Evolutionary conservation across 129 eudicot genomes (phyloP).

Genomic region (Dittrichia graveolens): DNA sequence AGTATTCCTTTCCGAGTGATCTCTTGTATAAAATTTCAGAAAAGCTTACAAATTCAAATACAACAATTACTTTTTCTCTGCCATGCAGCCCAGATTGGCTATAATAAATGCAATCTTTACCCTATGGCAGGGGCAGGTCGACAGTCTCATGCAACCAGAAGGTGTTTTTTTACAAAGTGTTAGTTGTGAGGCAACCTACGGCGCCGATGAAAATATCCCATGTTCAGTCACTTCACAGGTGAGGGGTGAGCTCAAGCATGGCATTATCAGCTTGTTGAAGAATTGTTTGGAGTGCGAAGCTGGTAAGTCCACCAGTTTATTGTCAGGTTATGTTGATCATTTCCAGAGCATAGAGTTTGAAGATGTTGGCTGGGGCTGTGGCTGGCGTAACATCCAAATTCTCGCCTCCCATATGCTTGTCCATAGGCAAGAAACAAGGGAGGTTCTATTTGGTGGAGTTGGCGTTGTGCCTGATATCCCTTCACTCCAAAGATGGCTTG

Average conservation of each 20-base stretch:
- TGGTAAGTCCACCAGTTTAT: slow-evolving; percentile 43
- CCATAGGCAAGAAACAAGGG: slow-evolving; percentile 55
- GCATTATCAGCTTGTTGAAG: slow-evolving; percentile 51
- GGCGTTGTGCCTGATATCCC: slow-evolving; percentile 79
- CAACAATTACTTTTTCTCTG: not conserved
- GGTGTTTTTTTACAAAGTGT: not conserved
- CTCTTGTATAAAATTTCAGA: too few species aligned
- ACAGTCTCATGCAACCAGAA: slow-evolving; percentile 23
- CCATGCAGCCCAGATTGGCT: not conserved
- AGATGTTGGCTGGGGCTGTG: slow-evolving; percentile 94
- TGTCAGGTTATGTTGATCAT: slow-evolving; percentile 81
- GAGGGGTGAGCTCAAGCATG: slow-evolving; percentile 36
- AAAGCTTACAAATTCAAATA: not conserved
- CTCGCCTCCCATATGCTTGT: slow-evolving; percentile 73
- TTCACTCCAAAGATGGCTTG: slow-evolving; percentile 87
- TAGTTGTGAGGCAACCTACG: too few species aligned
- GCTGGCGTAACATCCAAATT: slow-evolving; percentile 98
- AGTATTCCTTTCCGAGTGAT: too few species aligned
- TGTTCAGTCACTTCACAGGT: slow-evolving; percentile 34
- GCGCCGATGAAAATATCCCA: slow-evolving; percentile 26
- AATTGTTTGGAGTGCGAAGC: slow-evolving; percentile 63
- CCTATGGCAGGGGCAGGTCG: slow-evolving; percentile 30
- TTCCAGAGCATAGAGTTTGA: slow-evolving; percentile 53
- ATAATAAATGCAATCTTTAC: not conserved
- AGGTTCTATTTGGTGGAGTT: slow-evolving; percentile 65